Base-by-base conservation (phyloP, 495 filamentous ascomycete species). In the Trichocladium antarcticum region DNA sequence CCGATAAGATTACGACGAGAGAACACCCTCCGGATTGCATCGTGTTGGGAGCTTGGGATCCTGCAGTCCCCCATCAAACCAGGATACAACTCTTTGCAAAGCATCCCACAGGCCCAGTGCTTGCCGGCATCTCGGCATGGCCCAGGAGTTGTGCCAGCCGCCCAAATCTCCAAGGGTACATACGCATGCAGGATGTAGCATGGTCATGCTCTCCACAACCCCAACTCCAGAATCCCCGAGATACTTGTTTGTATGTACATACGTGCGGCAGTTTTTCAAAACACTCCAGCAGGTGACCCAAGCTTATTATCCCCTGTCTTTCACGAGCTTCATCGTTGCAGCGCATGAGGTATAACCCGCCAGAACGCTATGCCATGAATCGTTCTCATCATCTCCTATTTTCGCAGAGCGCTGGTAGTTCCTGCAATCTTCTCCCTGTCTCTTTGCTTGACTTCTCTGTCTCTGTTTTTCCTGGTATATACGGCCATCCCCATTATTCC, bases 341-440 rank as follows among this genome's bases (percentile, higher is more conserved):
- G 21, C 34, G 28, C 22, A 38, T 6, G 32, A 40, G 53, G 54
- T 61, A 59, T 61, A 59, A 62, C 59, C 53, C 48, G 39, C 47
- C 29, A 21, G 41, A 37, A 37, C 32, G 37, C 31, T n/a, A 21
- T 47, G 17, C 45, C 40, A 44, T 39, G 43, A 48, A 22, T 10
- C 51, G 47, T 46, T 48, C 67, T 69, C 70, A 68, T 62, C 53
- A 42, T 47, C 53, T 67, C 45, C 37, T 28, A 39, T 11, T 37
- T 14, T 55, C 42, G 65, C 70, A 68, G 64, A 71, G 65, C 74
- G 74, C 74, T 67, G 71, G 72, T 65, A 74, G 72, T 71, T 74
- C 69, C 67, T 41, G 50, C 40, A 19, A 45, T 44, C 27, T 45
- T 20, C 2, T 47, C n/a, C 41, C 21, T 48, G 14, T 31, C 34